Base-by-base conservation (phyloP, 225 moss, liverwort and hornwort genomes). In the Physcomitrium patens region DNA sequence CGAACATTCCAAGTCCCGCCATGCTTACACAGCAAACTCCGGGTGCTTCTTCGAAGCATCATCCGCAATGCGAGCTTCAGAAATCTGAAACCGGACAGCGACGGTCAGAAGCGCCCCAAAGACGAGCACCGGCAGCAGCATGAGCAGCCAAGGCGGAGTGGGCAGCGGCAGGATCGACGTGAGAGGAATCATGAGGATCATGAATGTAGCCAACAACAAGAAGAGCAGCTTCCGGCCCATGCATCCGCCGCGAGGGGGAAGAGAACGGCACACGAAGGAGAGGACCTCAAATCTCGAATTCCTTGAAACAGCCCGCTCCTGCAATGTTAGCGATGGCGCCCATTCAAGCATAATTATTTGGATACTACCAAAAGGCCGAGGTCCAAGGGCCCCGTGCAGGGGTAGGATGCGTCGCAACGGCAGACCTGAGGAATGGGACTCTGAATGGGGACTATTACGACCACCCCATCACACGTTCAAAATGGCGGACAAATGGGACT, bases 161-260 rank as follows among this genome's bases (percentile, higher is more conserved):
- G 79, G 75, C 22, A 87, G 64, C 19, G 82, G 77, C 10, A 84
- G 77, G 12, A 82, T 47, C 55, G 76, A 79, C 62, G 85, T 51
- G 24, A 83, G 73, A 43, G 87, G 87, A 72, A 84, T 77, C 79
- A 85, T 76, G 60, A 87, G 75, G 43, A 85, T 82, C 79, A 82
- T 57, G 4, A 74, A 43, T 12, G 75, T 77, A 37, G 31, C 31
- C 31, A 37, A 4, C 75, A 80, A 72, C 19, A 74, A 45, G 57
- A 71, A 64, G 0, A 87, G 72, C 77, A 83, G 10, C 18, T 53
- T 60, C 54, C 80, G 71, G 75, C 65, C 77, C 79, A 86, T 86
- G 51, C 82, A 86, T 82, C 62, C 49, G 79, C 54, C 81, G 49
- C 64, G 50, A 60, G 62, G 48, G 16, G 19, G 67, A 54, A 69